Conservation (phyloP, 306 rosid species). For the Macrotyloma uniflorum region DNA sequence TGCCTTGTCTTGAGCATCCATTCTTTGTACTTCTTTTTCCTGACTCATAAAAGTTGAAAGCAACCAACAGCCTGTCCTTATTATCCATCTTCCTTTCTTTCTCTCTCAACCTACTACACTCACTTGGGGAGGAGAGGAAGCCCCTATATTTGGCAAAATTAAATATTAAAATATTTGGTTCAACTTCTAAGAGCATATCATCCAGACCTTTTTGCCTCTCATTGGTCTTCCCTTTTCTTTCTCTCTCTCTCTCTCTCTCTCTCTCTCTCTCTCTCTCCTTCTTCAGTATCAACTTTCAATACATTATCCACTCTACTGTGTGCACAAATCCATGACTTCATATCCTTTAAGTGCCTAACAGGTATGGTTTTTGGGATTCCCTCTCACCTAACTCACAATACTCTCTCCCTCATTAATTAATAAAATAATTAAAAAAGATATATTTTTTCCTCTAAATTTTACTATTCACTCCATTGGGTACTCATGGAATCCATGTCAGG, state of each 20-base stretch:
- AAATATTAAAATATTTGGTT: slow-evolving; percentile 34
- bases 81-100: slow-evolving; percentile 30
- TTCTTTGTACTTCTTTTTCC: slow-evolving; percentile 61
- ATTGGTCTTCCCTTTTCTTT: neutral
- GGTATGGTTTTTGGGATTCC: slow-evolving; percentile 48
- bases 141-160: slow-evolving; percentile 37
- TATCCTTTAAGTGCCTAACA: slow-evolving; percentile 39
- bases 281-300: slow-evolving; percentile 24
- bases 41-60: slow-evolving; percentile 64
- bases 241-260: neutral
- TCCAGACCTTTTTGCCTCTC: slow-evolving; percentile 40
- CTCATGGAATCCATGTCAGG: slow-evolving; percentile 78
- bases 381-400: slow-evolving; percentile 31
- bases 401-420: slow-evolving; percentile 20
- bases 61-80: slow-evolving; percentile 74
- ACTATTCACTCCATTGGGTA: slow-evolving; percentile 50
- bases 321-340: slow-evolving; percentile 47
- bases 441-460: neutral
- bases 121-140: neutral
- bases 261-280: neutral
- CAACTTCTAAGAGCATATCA: slow-evolving; percentile 27
- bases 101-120: slow-evolving; percentile 33
- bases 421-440: neutral
- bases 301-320: slow-evolving; percentile 39
- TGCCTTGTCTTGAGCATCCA: slow-evolving; percentile 74